These are phyloP conservation scores for Geotrichum citri-aurantii DNA, from an alignment of 1,139 yeast genomes.

Conservation along the genomic window DNA sequence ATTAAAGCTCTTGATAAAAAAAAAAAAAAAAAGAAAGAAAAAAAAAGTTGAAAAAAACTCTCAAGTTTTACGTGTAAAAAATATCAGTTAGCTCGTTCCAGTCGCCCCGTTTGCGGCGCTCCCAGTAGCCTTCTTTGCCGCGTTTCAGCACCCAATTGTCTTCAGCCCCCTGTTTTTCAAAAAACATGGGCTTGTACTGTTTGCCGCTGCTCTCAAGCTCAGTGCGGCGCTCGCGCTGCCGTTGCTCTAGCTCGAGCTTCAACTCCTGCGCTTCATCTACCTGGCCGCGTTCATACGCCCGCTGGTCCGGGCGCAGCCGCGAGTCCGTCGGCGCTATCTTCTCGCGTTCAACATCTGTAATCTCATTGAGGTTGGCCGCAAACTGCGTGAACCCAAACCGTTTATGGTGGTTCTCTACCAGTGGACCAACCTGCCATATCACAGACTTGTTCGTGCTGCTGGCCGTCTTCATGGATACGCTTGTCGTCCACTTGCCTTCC, in stretches of 20 bases:
- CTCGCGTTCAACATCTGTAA: slow-evolving; percentile 62
- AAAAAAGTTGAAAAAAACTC: too few relatives aligned
- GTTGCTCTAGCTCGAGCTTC: slow-evolving; percentile 67
- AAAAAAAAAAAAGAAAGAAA: too few relatives aligned
- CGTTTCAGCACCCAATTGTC: slow-evolving; percentile 56
- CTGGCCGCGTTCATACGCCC: slow-evolving; percentile 62
- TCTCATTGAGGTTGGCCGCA: slow-evolving; percentile 74
- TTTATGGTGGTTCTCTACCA: slow-evolving; percentile 52
- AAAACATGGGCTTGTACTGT: slow-evolving; percentile 56
- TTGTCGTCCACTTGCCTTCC: slow-evolving; percentile 69
- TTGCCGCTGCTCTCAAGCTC: slow-evolving; percentile 45
- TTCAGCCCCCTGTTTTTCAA: slow-evolving; percentile 36
- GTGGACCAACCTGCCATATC: slow-evolving; percentile 63
- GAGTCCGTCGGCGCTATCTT: slow-evolving; percentile 80
- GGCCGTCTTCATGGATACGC: slow-evolving; percentile 24
- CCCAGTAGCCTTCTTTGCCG: slow-evolving; percentile 77
- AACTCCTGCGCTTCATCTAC: slow-evolving; percentile 62
- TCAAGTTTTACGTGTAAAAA: not conserved
- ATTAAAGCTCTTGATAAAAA: too few relatives aligned
- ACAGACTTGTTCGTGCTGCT: slow-evolving; percentile 16
- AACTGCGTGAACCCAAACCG: slow-evolving; percentile 84
- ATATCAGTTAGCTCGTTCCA: slow-evolving; percentile 33
- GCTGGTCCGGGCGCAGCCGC: slow-evolving; percentile 80
- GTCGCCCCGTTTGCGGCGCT: slow-evolving; percentile 41
- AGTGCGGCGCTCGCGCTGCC: slow-evolving; percentile 72